A percentile compares a stretch with the other conserved stretches of the same genome.
These are phyloP conservation scores for Blumeria graminis DNA, from an alignment of 2,329 filamentous ascomycete species.

Conservation along the genomic window DNA sequence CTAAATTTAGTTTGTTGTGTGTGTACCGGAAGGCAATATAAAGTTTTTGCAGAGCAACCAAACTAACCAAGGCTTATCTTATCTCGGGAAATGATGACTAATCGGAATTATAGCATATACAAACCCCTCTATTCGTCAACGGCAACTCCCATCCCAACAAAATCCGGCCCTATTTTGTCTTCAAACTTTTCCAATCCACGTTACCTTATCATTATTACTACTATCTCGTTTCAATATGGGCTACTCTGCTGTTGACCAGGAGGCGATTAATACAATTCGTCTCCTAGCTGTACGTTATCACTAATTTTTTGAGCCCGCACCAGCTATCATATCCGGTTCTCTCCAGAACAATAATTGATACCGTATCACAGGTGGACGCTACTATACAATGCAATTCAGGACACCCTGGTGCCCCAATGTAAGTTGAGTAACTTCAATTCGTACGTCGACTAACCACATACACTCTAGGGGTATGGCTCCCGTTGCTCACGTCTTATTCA, in stretches of 20 bases:
- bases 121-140: no score
- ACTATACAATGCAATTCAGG: conserved; percentile 89
- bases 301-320: neutral
- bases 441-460: conserved; percentile 14
- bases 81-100: no score
- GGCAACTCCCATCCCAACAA: no score
- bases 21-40: no score
- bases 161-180: no score
- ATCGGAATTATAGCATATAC: no score
- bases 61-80: no score
- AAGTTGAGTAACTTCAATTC: conserved; percentile 16
- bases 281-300: conserved; percentile 59
- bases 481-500: conserved; percentile 87
- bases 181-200: no score
- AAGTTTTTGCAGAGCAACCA: no score
- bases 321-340: neutral
- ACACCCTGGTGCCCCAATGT: conserved; percentile 97
- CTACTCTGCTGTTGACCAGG: conserved; percentile 67
- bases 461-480: conserved; percentile 55
- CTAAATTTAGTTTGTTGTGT: no score
- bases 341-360: conserved; percentile 5
- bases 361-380: conserved; percentile 61
- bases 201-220: no score
- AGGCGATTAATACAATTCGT: conserved; percentile 96
- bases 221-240: conserved; percentile 31